phyloP scores from a whole-genome alignment of 176 grass and related monocot genomes.

The Secale cereale region DNA sequence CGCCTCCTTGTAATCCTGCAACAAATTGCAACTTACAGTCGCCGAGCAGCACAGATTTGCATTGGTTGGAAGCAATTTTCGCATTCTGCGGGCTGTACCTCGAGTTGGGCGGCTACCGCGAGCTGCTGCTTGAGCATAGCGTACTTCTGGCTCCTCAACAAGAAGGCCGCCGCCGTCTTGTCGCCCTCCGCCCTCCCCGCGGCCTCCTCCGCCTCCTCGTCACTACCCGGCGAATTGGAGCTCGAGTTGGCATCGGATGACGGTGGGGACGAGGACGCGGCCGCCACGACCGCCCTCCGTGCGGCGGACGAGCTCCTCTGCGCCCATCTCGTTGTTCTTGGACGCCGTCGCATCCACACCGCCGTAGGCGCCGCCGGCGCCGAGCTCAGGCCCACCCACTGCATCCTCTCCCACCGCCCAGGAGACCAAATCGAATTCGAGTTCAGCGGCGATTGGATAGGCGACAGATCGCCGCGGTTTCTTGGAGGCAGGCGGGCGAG shows the following conservation, averaged over 20 bases:
- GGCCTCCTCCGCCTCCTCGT: constrained; percentile 30
- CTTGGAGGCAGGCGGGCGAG: constrained; percentile 23
- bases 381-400: constrained; percentile 32
- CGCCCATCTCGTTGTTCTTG: constrained; percentile 36
- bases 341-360: constrained; percentile 12
- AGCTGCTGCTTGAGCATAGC: constrained; percentile 82
- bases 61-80: not conserved
- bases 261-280: constrained; percentile 24
- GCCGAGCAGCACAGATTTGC: not conserved
- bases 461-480: constrained; percentile 15
- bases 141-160: constrained; percentile 66
- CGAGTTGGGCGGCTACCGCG: constrained; percentile 62
- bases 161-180: constrained; percentile 41
- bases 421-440: constrained; percentile 23
- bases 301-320: not conserved
- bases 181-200: constrained; percentile 16
- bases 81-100: constrained; percentile 32
- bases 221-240: constrained; percentile 28
- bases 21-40: constrained; percentile 1
- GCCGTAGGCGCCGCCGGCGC: not conserved
- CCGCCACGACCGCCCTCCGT: constrained; percentile 20
- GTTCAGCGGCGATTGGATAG: not conserved
- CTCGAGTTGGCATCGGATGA: constrained; percentile 42
- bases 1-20: constrained; percentile 82
- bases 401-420: constrained; percentile 23